A percentile compares a stretch with the other conserved stretches of the same genome.
Conservation (phyloP, 768 basidiomycete genomes). For the Mrakia hoshinonis region DNA sequence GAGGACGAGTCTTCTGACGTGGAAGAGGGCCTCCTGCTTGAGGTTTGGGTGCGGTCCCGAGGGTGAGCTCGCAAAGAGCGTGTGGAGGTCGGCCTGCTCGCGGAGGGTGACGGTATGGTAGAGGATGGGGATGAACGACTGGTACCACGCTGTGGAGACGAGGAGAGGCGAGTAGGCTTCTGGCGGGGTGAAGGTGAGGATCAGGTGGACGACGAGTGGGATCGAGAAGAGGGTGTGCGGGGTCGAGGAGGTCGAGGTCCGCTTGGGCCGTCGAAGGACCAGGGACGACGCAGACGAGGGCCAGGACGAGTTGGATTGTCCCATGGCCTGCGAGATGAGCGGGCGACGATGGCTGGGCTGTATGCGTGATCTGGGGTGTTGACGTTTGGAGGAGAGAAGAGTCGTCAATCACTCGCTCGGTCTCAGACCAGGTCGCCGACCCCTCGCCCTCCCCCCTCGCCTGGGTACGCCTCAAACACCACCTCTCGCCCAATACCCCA, state of each 20-base stretch:
- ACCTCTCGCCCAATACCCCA: no score
- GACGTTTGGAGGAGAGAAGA: no score
- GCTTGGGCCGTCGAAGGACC: neutral
- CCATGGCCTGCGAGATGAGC: no score
- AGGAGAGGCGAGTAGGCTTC: neutral
- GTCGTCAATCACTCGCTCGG: no score
- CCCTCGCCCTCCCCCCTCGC: no score
- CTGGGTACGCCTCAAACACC: no score
- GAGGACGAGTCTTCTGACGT: neutral
- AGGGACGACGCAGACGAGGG: neutral
- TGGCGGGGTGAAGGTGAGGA: conserved; percentile 11
- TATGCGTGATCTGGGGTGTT: no score
- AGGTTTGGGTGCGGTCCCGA: neutral
- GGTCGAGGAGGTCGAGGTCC: neutral
- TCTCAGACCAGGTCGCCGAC: no score
- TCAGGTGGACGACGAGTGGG: neutral
- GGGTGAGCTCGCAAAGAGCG: neutral
- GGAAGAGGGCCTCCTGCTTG: neutral
- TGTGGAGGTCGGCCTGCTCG: conserved; percentile 4
- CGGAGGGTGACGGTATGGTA: neutral
- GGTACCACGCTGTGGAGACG: neutral
- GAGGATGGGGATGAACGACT: conserved; percentile 7
- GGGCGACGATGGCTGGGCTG: no score
- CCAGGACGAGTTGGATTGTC: no score
- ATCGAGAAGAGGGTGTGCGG: neutral